A percentile compares a stretch with the other conserved stretches of the same genome.
phyloP scores from a whole-genome alignment of 208 protist genomes.

The Endotrypanum monterogeii region DNA sequence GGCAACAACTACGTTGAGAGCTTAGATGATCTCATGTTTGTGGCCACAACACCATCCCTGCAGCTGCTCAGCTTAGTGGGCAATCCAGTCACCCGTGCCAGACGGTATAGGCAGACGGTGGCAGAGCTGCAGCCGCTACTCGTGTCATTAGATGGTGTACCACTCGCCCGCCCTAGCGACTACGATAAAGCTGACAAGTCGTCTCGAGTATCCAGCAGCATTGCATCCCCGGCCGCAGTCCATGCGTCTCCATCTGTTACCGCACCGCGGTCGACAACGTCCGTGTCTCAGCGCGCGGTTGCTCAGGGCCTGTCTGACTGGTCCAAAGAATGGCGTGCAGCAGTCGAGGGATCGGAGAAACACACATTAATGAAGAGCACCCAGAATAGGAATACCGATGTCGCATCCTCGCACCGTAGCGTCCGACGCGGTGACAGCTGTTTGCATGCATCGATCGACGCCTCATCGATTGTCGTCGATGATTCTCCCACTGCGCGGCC shows the following conservation, averaged over 20 bases:
- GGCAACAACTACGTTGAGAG: conserved; percentile 81
- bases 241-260: not conserved
- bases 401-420: not conserved
- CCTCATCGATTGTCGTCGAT: not conserved
- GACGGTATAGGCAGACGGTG: conserved; percentile 47
- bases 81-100: conserved; percentile 64
- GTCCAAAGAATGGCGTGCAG: not conserved
- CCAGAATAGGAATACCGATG: not conserved
- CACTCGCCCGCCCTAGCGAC: conserved; percentile 38
- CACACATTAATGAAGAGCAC: not conserved
- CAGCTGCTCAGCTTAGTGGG: conserved; percentile 58
- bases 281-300: not conserved
- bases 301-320: not conserved
- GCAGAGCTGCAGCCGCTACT: conserved; percentile 47
- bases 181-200: not conserved
- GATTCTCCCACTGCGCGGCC: not conserved
- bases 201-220: not conserved
- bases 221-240: not conserved
- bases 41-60: conserved; percentile 44
- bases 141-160: conserved; percentile 69
- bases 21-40: conserved; percentile 64
- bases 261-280: not conserved
- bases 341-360: not conserved
- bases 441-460: not conserved
- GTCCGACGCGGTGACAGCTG: not conserved